These are phyloP conservation scores for Agaricales sp. DNA, from an alignment of 1,284 basidiomycete genomes.

Conservation along the genomic window DNA sequence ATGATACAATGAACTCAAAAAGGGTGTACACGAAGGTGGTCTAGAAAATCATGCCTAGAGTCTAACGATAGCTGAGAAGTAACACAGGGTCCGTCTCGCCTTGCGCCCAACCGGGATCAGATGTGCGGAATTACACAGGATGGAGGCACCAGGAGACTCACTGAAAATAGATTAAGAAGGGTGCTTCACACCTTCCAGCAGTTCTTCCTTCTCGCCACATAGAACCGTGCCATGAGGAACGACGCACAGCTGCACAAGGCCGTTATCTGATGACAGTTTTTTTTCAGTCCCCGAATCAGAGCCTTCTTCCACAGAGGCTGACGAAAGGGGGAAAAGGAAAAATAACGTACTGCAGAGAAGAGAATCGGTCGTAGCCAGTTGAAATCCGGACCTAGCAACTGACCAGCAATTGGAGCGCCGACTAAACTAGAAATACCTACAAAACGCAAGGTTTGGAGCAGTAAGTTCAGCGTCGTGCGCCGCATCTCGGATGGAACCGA, in stretches of 20 bases:
- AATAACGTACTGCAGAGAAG: slow-evolving; percentile 1
- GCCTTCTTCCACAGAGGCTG: neutral
- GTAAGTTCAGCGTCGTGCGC: neutral
- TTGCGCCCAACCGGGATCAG: too few relatives aligned
- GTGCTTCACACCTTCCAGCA: neutral
- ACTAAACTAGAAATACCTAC: neutral
- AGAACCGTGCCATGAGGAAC: neutral
- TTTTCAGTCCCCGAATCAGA: neutral
- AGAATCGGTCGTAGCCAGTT: neutral
- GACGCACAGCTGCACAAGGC: neutral
- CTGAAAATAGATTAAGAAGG: too few relatives aligned
- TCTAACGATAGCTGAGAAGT: too few relatives aligned
- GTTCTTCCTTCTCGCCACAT: neutral
- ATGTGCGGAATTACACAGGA: too few relatives aligned
- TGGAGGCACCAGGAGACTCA: too few relatives aligned
- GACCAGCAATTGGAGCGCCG: neutral
- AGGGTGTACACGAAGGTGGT: too few relatives aligned
- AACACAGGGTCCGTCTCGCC: too few relatives aligned
- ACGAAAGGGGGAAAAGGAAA: neutral
- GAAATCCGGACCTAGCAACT: neutral
- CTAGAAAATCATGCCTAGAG: too few relatives aligned
- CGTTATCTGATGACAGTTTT: neutral
- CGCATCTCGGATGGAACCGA: neutral
- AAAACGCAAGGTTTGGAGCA: neutral
- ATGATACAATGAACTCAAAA: too few relatives aligned